Base-by-base conservation (phyloP, 2,329 filamentous ascomycete species). In the Arthrobotrys pseudoclavata region DNA sequence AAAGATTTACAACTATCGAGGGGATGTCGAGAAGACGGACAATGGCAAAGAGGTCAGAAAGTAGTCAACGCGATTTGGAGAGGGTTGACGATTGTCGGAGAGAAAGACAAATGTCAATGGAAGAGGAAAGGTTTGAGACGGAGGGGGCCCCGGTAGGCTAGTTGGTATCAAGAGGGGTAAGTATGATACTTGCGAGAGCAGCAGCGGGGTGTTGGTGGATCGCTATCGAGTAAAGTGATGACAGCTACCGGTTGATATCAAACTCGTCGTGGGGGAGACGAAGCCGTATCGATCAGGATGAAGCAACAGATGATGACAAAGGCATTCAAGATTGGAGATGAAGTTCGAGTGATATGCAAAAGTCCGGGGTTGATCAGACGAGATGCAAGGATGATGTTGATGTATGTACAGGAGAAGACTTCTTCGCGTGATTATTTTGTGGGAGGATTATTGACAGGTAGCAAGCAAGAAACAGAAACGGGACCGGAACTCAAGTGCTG, bases 81-180 rank as follows among this genome's bases (percentile, higher is more conserved):
- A 60, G 9, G 34, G 26, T 31, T 37, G 52, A 37, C 37, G 37
- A n/a, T 15, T 57, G 52, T 20, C 5, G 12, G 15, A 7, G 15
- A 53, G 50, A 34, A 29, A 15, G 6, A 29, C 10, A 22, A n/a
- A 34, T 57, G 52, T 40, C 37, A 40, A 40, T 40, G 37, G 13
- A 9, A 40, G 9, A 15, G 37, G 13, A 40, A 10, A 55, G 18
- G 29, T 18, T 26, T 9, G 12, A 1, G 3, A 15, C 10, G 2
- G 37, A 42, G 15, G 50, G 20, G 10, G 9, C 9, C n/a, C 22
- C n/a, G 45, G n/a, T 7, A 52, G 18, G 37, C 15, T 42, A 12
- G 37, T 42, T n/a, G 42, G 26, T 53, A 26, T 53, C 50, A n/a
- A 53, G 52, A 29, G 26, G 52, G 52, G 52, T 37, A 20, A 48